A percentile compares a stretch with the other conserved stretches of the same genome.
These are phyloP conservation scores for Torulaspora indica DNA, from an alignment of 805 yeast species.

Conservation along the genomic window DNA sequence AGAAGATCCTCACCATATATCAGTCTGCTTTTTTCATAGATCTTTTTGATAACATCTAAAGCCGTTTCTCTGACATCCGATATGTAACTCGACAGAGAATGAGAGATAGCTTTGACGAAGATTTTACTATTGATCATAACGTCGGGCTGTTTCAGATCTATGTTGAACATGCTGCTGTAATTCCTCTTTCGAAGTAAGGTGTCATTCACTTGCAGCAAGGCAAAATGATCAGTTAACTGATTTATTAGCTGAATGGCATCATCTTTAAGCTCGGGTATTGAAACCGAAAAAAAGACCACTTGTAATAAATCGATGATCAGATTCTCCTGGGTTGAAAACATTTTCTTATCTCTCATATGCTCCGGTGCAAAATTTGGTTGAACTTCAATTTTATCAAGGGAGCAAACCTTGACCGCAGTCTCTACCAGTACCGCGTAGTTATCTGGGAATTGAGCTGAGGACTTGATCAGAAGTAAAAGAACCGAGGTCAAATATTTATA, in stretches of 20 bases:
- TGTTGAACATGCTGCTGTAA: constrained; percentile 63
- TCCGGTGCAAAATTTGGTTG: constrained; percentile 39
- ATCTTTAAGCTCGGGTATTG: constrained; percentile 63
- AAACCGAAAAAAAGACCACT: constrained; percentile 67
- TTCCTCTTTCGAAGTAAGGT: constrained; percentile 64
- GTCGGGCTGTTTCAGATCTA: constrained; percentile 75
- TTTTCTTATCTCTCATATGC: constrained; percentile 44
- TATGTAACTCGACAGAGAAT: constrained; percentile 75
- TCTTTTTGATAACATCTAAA: constrained; percentile 54
- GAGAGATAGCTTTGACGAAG: constrained; percentile 67
- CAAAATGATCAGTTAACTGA: constrained; percentile 72
- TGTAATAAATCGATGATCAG: constrained; percentile 61
- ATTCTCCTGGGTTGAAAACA: constrained; percentile 58
- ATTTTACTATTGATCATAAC: constrained; percentile 64
- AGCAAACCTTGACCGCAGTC: constrained; percentile 44
- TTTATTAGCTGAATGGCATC: constrained; percentile 61
- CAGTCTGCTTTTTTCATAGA: constrained; percentile 56
- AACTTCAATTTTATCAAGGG: constrained; percentile 24
- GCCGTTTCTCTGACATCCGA: constrained; percentile 69
- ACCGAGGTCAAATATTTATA: constrained; percentile 65
- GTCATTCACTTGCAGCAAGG: constrained; percentile 70
- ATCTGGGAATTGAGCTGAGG: constrained; percentile 40
- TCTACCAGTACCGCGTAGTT: constrained; percentile 43
- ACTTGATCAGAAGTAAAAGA: constrained; percentile 57
- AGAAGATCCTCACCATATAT: constrained; percentile 70